Percentiles rank a stretch among this genome's conserved stretches.
These are phyloP conservation scores for Blastobotrys arbuscula DNA, from an alignment of 1,139 yeast species.

Conservation along the genomic window DNA sequence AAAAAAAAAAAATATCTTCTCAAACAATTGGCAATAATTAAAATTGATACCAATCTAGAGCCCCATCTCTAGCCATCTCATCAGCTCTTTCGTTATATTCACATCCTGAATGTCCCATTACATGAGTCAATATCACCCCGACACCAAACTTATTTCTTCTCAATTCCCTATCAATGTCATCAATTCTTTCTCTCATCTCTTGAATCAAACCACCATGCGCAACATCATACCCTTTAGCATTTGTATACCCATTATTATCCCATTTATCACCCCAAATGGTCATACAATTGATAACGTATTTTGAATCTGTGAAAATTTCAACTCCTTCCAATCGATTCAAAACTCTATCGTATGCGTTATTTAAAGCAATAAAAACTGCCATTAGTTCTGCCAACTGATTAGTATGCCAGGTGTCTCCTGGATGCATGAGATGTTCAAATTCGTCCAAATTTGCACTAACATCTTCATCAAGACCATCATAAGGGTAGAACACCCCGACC, in stretches of 20 bases:
- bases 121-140: neutral
- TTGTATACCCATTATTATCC: constrained; percentile 50
- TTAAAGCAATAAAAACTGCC: neutral
- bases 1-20: too few relatives aligned
- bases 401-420: neutral
- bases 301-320: constrained; percentile 51
- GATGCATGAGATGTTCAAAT: too few relatives aligned
- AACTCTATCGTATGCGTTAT: neutral
- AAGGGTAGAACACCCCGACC: neutral
- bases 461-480: neutral
- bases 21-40: too few relatives aligned
- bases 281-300: constrained; percentile 46
- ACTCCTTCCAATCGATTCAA: neutral
- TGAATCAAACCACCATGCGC: neutral
- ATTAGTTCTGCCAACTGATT: neutral
- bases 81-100: neutral
- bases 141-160: neutral
- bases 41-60: neutral
- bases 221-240: neutral
- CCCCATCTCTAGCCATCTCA: neutral
- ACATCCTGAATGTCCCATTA: neutral
- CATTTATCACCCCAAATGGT: constrained; percentile 50
- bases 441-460: neutral
- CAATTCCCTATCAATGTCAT: neutral
- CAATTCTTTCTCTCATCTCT: neutral